Evolutionary conservation across 2,329 filamentous ascomycete genomes (phyloP).

Genomic region (Epichloe glyceriae): DNA sequence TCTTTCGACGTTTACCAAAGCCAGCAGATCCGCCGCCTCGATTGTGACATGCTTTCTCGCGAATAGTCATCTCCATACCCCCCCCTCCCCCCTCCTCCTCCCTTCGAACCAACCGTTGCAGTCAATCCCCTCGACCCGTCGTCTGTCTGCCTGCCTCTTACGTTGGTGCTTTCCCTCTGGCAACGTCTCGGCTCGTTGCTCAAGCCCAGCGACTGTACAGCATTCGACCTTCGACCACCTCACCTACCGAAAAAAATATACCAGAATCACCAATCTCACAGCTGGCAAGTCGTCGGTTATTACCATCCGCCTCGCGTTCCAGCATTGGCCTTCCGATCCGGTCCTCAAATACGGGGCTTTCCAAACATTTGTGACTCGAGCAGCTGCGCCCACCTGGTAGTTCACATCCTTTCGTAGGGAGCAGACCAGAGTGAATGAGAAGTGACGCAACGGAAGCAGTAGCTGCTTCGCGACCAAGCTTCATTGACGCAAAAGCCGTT

Average conservation of each 20-base stretch:
- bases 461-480: background rate
- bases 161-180: background rate
- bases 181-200: background rate
- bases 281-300: background rate
- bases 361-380: background rate
- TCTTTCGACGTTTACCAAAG: background rate
- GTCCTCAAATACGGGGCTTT: background rate
- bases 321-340: background rate
- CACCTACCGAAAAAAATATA: background rate
- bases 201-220: background rate
- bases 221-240: background rate
- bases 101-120: background rate
- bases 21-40: background rate
- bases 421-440: background rate
- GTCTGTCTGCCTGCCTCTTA: background rate
- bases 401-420: background rate
- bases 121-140: background rate
- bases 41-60: background rate
- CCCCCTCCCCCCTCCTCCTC: background rate
- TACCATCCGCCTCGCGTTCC: background rate
- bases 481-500: background rate
- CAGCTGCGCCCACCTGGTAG: background rate
- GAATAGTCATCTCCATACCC: background rate
- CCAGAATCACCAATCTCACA: background rate
- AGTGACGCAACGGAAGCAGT: background rate